These are phyloP conservation scores for Aspergillus ochraceus DNA, from an alignment of 2,329 filamentous ascomycete genomes.

Conservation along the genomic window DNA sequence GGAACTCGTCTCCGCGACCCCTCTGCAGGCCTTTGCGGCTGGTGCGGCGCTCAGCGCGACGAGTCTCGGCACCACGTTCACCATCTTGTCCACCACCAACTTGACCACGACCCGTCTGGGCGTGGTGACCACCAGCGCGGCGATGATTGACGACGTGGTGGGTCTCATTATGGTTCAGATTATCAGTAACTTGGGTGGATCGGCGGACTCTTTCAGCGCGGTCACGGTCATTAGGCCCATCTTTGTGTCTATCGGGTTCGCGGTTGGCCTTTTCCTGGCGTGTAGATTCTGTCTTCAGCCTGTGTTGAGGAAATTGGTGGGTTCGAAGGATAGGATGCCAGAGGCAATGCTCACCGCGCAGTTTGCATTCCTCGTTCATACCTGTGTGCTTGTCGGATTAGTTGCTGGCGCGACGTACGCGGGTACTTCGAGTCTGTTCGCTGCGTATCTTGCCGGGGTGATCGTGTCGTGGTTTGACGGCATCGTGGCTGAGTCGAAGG, in stretches of 20 bases:
- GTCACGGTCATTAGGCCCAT: slow-evolving; percentile 52
- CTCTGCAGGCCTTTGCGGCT: slow-evolving; percentile 67
- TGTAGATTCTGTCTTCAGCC: slow-evolving; percentile 26
- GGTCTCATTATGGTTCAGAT: slow-evolving; percentile 77
- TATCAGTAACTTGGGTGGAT: slow-evolving; percentile 63
- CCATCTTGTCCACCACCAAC: slow-evolving; percentile 62
- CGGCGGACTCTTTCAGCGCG: slow-evolving; percentile 31
- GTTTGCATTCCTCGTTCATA: slow-evolving; percentile 45
- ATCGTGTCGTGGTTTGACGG: slow-evolving; percentile 53
- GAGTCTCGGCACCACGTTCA: slow-evolving; percentile 70
- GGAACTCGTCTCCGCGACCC: slow-evolving; percentile 49
- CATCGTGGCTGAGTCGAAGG: slow-evolving; percentile 7
- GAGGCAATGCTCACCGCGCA: slow-evolving; percentile 11
- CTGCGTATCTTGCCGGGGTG: slow-evolving; percentile 58
- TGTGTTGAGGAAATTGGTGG: slow-evolving; percentile 6
- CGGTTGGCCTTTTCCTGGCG: slow-evolving; percentile 25
- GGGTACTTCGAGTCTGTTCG: slow-evolving; percentile 58
- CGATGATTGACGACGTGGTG: slow-evolving; percentile 80
- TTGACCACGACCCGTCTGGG: slow-evolving; percentile 57
- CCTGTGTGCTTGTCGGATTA: slow-evolving; percentile 46
- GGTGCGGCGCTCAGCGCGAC: slow-evolving; percentile 74
- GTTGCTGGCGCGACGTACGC: slow-evolving; percentile 54
- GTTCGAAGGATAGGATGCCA: slow-evolving; percentile 9
- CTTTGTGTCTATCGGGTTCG: slow-evolving; percentile 47
- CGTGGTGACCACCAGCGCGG: slow-evolving; percentile 67